These are phyloP conservation scores for Bipolaris gigantea DNA, from an alignment of 2,329 filamentous ascomycete species.

Conservation along the genomic window DNA sequence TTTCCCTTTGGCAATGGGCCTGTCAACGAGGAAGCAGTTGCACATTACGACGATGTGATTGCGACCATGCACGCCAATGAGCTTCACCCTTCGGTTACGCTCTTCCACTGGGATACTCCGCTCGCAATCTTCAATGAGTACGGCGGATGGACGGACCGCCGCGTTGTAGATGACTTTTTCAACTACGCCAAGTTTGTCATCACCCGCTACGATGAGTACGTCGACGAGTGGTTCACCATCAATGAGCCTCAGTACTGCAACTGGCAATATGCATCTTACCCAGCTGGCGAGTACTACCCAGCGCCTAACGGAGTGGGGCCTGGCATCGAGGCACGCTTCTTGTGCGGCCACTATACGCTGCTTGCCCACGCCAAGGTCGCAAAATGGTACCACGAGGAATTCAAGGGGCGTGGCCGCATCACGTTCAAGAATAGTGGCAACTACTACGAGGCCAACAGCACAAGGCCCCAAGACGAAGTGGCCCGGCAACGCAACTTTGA, in stretches of 20 bases:
- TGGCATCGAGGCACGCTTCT: slow-evolving; percentile 47
- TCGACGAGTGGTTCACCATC: slow-evolving; percentile 48
- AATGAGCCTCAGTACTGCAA: slow-evolving; percentile 53
- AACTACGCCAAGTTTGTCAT: slow-evolving; percentile 50
- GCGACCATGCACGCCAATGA: slow-evolving; percentile 40
- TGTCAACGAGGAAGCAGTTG: slow-evolving; percentile 41
- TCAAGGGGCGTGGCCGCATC: slow-evolving; percentile 47
- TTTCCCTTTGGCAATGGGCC: slow-evolving; percentile 46
- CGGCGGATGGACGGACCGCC: slow-evolving; percentile 45
- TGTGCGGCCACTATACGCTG: slow-evolving; percentile 50
- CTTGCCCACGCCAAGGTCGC: slow-evolving; percentile 50
- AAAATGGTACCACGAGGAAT: slow-evolving; percentile 52
- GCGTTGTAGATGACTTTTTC: slow-evolving; percentile 49
- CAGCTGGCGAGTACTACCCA: slow-evolving; percentile 50
- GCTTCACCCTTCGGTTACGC: slow-evolving; percentile 42
- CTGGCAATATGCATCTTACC: slow-evolving; percentile 52
- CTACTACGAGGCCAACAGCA: slow-evolving; percentile 46
- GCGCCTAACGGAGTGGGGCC: slow-evolving; percentile 49
- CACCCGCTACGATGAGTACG: slow-evolving; percentile 45
- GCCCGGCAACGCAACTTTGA: slow-evolving; percentile 47
- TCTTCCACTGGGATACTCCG: slow-evolving; percentile 51
- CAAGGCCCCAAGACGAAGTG: slow-evolving; percentile 40
- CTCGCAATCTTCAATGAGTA: slow-evolving; percentile 48
- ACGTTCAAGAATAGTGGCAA: slow-evolving; percentile 51
- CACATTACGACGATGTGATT: slow-evolving; percentile 48